phyloP scores from a whole-genome alignment of 2,329 filamentous ascomycete species.

The Rosellinia necatrix region DNA sequence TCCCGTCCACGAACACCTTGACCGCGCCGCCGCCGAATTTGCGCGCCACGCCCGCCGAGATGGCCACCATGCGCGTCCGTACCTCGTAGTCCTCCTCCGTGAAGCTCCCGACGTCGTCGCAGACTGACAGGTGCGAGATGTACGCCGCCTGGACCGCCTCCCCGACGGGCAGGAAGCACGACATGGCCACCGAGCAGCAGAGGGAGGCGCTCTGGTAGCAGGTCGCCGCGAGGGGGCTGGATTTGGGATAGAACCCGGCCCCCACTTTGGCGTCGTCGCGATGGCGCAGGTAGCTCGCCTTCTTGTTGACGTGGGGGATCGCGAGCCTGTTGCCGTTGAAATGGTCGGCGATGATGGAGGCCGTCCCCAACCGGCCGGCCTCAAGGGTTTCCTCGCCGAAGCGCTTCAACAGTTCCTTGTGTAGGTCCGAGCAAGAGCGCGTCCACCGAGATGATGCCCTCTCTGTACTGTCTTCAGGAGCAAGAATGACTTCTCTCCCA shows the following conservation, averaged over 20 bases:
- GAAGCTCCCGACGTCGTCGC: conserved; percentile 22
- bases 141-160: conserved; percentile 20
- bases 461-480: conserved; percentile 10
- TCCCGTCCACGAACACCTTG: conserved; percentile 21
- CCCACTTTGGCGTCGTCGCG: conserved; percentile 12
- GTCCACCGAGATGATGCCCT: conserved; percentile 17
- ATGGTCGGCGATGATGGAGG: conserved; percentile 11
- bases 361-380: conserved; percentile 13
- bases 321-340: conserved; percentile 18
- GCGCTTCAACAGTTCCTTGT: conserved; percentile 20
- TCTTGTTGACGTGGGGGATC: conserved; percentile 26
- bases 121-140: conserved; percentile 24
- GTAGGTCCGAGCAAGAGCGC: conserved; percentile 21
- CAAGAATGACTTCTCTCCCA: conserved; percentile 21
- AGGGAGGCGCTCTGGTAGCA: conserved; percentile 23
- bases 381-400: conserved; percentile 19
- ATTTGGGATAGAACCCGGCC: conserved; percentile 23
- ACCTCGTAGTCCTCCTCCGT: conserved; percentile 20
- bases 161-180: conserved; percentile 18
- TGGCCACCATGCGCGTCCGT: conserved; percentile 23
- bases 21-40: conserved; percentile 16
- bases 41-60: conserved; percentile 18
- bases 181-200: conserved; percentile 19
- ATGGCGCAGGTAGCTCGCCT: conserved; percentile 25
- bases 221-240: conserved; percentile 17